Evolutionary conservation across 169 alveolate species (phyloP), one percentile per base, ranked within the genome.

Genomic region (Cryptosporidium xiaoi): DNA sequence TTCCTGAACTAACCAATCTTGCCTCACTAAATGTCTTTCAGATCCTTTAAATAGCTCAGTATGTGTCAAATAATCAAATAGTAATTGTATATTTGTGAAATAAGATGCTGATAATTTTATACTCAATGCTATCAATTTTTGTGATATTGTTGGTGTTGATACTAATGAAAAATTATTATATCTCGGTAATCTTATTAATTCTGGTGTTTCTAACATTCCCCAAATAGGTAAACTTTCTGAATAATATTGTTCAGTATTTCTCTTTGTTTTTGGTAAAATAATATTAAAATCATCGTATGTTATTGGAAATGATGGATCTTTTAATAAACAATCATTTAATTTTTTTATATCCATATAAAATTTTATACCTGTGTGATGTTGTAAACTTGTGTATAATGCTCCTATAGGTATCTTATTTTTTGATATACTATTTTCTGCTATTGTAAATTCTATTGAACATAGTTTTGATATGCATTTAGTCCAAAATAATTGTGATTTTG

Each of bases 111-210:
- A 77, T 24, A 77, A 62, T 60, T 77, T 77, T 24, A 77, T 77
- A 60, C 87, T 77, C 36, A 77, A 12, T 34, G 87, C 56, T n/a
- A 77, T 77, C 18, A 77, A 18, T 31, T 60, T 77, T 77, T 77
- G 87, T 56, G 87, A 77, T 46, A 62, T 48, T n/a, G 87, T 77
- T 48, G 87, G 87, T 15, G 87, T 77, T n/a, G 87, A 77, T n/a
- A 77, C 55, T 2, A 77, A 55, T 27, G 87, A 77, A 77, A 77
- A 77, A 46, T 60, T 77, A 53, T 77, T 77, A 48, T 60, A 77
- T 48, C 87, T 77, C 33, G 87, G 87, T 29, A 77, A 60, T 40
- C 55, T 77, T 56, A 77, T 77, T 6, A 77, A 58, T 7, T 77
- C 87, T 2, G 87, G 87, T 20, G 71, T 62, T 31, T 77, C 87